Evolutionary conservation across 1,139 yeast species (phyloP), one percentile per base, ranked within the genome.

Genomic region (Kodamaea plutei): DNA sequence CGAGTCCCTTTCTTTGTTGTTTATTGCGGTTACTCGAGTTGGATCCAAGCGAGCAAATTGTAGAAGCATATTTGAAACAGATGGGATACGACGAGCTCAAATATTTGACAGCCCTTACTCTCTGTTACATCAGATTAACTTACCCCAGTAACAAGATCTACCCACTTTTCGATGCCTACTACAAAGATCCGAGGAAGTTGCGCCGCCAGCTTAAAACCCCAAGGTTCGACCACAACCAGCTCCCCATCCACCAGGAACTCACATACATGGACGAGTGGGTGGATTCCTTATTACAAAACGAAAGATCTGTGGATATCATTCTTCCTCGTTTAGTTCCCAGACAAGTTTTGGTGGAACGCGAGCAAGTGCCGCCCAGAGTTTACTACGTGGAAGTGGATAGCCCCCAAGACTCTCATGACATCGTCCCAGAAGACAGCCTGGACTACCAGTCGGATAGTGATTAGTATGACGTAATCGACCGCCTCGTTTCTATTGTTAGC

Each of bases 1-100:
- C 87, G 0, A 61, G 79, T 12, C 76, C 77, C 15, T 84, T 83
- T 43, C 49, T 83, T n/a, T 73, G 84, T 43, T 65, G 85, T 36
- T 53, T 79, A 11, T 67, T 80, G 36, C 67, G 84, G 38, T 50
- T 83, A 32, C 57, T 82, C 8, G 87, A 83, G 52, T 54, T 84
- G 14, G 76, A 72, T 38, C 89, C 89, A 0, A 52, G 64, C 4
- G 48, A 44, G 8, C 82, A 73, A 6, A 50, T 82, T 4, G 43
- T 58, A 10, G 17, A 18, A 8, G 68, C 74, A 33, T 71, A 76
- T 41, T 56, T 81, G 18, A 49, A 50, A 8, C 84, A 81, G 43
- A 35, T 47, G 38, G 58, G 52, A 10, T 48, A 44, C 35, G 60
- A 62, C 20, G 74, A 76, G 39, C 82, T 81, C 64, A 82, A 83